Evolutionary conservation across 257 asterid species (phyloP), one percentile per base, ranked within the genome.

Genomic region (Solanum acaule): DNA sequence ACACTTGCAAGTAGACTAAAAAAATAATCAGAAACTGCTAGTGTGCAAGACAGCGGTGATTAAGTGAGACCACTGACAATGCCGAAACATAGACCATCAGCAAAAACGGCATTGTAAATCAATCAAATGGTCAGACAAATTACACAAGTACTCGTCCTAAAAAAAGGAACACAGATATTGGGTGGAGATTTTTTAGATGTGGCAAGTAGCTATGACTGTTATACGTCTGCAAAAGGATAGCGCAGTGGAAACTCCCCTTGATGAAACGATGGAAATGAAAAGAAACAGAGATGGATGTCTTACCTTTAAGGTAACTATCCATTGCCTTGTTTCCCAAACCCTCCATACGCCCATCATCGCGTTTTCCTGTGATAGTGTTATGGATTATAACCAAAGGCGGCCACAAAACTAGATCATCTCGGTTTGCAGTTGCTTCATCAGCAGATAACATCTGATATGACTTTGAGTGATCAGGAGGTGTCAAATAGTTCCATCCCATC

Each of bases 251-350:
- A 46, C 86, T 73, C 86, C 87, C 89, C 88, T 56, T 56, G 88
- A 88, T 68, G 88, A 89, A 91, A 91, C 10, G 87, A 87, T 84
- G 72, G 33, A 31, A 31, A 31, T 91, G 49, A 90, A 89, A 89
- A 86, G 90, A 87, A 72, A 86, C 70, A 83, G 90, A 88, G 91
- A 87, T 86, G 86, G 70, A 82, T 72, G 88, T 56, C 87, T 89
- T 96, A 96, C 99, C 99, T 97, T 97, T 95, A 92, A 97, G 97
- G 86, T 91, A 90, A 94, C 92, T 92, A 94, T 97, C 99, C 98
- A 97, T 93, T 34, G 98, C 94, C 92, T 95, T 92, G 98, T 96
- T 96, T 90, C 99, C 99, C 93, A 96, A 85, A 92, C 99, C 99
- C 94, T 97, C 99, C 92, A 89, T 93, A 85, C 99, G 98, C 65